Evolutionary conservation across 257 asterid genomes (phyloP), one percentile per base, ranked within the genome.

Genomic region (Anisodus acutangulus): DNA sequence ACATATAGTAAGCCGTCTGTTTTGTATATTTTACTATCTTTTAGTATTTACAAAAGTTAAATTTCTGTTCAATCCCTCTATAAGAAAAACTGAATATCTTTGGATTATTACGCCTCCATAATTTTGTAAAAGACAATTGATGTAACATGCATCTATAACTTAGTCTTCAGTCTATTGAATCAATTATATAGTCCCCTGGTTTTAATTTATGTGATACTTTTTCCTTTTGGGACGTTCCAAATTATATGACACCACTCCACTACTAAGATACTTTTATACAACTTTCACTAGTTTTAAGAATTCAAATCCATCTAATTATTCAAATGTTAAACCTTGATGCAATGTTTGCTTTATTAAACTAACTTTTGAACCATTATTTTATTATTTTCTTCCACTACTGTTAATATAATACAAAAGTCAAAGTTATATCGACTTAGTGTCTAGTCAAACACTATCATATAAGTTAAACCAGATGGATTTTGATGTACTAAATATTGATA

Each of bases 1-100:
- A 49, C 63, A 76, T 76, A 13, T 26, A 6, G 16, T 58, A 4
- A n/a, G 4, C 22, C 22, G 9, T 58, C 22, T 17, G 64, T 17
- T 15, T 58, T 58, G 35, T 31, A 31, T 31, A 31, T 31, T 31
- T 31, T 31, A 31, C 16, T 58, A 58, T 16, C 9, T 71, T 54
- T 8, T 76, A 7, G 63, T 8, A 51, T 51, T 76, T 76, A 26
- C 47, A 26, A 13, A 3, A 22, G 43, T 49, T 22, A 26, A 51
- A 51, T 76, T 49, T 51, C 5, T 74, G 3, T 51, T 51, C 26
- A 26, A 11, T 26, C 81, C 35, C 45, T 51, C 47, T 45, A 49
- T 74, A 54, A 74, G 80, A 49, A 19, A 47, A 69, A 41, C 80
- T 62, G 67, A 62, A n/a, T 62, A 62, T 62, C 5, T 47, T 26